Base-by-base conservation (phyloP, 208 protist species). In the Angomonas deanei region DNA sequence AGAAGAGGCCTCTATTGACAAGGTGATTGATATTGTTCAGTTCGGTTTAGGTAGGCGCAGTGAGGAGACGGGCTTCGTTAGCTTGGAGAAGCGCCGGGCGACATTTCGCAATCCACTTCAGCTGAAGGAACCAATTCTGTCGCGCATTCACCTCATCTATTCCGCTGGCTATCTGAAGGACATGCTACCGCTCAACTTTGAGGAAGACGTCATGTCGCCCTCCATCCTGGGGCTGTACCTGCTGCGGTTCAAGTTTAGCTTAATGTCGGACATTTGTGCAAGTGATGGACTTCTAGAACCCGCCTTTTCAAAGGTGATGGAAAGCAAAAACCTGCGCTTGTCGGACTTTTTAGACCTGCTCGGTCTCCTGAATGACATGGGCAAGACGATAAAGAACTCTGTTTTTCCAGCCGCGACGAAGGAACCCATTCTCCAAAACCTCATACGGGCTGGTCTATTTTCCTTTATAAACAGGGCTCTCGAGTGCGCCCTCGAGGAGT, bases 11-110 rank as follows among this genome's bases (percentile, higher is more conserved):
- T 53, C 67, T 62, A 75, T 91, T 46, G 80, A 93, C 48, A 69
- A 61, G 33, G 78, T 74, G 62, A 79, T 93, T 33, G 84, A 93
- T 66, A 86, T 88, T 56, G 81, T 93, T 36, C 87, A 93, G 71
- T 81, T 82, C 72, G 84, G 56, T 10, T 74, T 93, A 55, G 87
- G 87, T 23, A 64, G 78, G 2, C 66, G 72, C 2, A 74, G 82
- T 42, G 67, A 62, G 46, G 74, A 32, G 26, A 89, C 75, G 28
- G 87, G 87, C 5, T 89, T 91, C 60, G 73, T 90, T 1, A 80
- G 66, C 60, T 70, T 77, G 27, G 79, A 72, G 49, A 68, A 88
- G 63, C 87, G 87, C 26, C 78, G 76, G 13, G 80, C 84, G 13
- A 85, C 76, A 26, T 93, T 93, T 59, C 70, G 73, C 31, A 76